Evolutionary conservation across 441 rosid species (phyloP), one percentile per base, ranked within the genome.

Genomic region (Erodium moschatum): DNA sequence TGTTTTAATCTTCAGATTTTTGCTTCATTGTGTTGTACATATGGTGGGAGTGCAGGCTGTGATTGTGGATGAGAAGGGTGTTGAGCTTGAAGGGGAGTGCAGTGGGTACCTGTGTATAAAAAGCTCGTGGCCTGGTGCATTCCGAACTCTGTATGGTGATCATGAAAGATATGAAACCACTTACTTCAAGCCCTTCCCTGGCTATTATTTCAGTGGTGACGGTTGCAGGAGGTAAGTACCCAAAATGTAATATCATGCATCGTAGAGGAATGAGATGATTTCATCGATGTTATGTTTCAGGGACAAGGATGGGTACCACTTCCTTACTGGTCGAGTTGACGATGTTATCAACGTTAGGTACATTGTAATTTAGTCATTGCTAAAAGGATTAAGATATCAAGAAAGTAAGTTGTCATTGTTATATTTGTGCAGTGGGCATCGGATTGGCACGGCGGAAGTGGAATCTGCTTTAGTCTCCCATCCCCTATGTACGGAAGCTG

Each of bases 321-420:
- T 97, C 97, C 96, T 94, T 71, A 94, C 99, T 5, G 99, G 97
- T 67, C 86, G 98, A 80, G 98, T 94, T 73, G 98, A 94, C 71
- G 98, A 94, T 85, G 99, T 94, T 70, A 94, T 94, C 79, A 91
- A 94, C 18, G 97, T 94, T 71, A 94, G 99, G 99, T 93, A 84
- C 68, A 40, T 27, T 2, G 1, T 19, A n/a, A 15, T 1, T 16
- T 29, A 58, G 64, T 15, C 56, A 21, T 33, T 42, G 5, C 24
- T 20, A 46, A 50, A 54, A 54, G 21, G 18, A 48, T 48, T 48
- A 13, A 48, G 56, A 48, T 48, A 46, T 46, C 4, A 46, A 2
- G n/a, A 50, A 16, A 54, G 5, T 5, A n/a, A 15, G 20, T 16
- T 16, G 19, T 54, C 16, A 0, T 15, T 54, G 2, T 54, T 35